Evolutionary conservation across 1,139 yeast genomes (phyloP).

Genomic region (Sugiyamaella xylanicola): DNA sequence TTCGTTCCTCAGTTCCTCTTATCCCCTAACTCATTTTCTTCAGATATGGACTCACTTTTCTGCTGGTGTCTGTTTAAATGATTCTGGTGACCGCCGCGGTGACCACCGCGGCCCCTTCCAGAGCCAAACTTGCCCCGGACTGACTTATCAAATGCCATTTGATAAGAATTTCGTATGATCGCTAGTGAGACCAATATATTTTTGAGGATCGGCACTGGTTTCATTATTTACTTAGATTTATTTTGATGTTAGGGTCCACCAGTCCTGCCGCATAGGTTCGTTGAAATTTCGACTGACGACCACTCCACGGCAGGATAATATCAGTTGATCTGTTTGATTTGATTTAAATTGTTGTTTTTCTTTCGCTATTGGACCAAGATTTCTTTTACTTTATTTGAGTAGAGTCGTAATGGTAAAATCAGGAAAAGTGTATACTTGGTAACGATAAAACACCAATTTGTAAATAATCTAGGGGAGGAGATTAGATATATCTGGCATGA

Average conservation of each 20-base stretch:
- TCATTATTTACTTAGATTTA: not conserved
- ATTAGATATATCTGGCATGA: slow-evolving; percentile 5
- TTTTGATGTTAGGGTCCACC: slow-evolving; percentile 5
- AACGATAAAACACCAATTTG: not conserved
- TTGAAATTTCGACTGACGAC: slow-evolving; percentile 6
- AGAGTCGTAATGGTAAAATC: not conserved
- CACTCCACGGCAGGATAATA: not conserved
- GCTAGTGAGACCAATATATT: not conserved
- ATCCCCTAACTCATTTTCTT: too few species aligned
- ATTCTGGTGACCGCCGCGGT: not conserved
- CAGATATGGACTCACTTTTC: too few species aligned
- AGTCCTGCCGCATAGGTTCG: not conserved
- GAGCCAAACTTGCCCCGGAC: slow-evolving; percentile 6
- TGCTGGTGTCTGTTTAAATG: slow-evolving; percentile 21
- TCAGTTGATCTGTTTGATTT: not conserved
- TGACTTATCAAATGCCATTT: slow-evolving; percentile 14
- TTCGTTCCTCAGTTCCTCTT: too few species aligned
- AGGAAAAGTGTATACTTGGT: not conserved
- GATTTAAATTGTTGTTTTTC: not conserved
- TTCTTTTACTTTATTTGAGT: too few species aligned
- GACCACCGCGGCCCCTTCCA: slow-evolving; percentile 8
- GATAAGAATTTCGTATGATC: not conserved
- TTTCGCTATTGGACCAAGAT: too few species aligned
- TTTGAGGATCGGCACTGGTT: slow-evolving; percentile 8
- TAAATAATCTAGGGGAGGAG: not conserved